Conservation (phyloP, 139 green algal genomes). For the Nannochloris sp. region DNA sequence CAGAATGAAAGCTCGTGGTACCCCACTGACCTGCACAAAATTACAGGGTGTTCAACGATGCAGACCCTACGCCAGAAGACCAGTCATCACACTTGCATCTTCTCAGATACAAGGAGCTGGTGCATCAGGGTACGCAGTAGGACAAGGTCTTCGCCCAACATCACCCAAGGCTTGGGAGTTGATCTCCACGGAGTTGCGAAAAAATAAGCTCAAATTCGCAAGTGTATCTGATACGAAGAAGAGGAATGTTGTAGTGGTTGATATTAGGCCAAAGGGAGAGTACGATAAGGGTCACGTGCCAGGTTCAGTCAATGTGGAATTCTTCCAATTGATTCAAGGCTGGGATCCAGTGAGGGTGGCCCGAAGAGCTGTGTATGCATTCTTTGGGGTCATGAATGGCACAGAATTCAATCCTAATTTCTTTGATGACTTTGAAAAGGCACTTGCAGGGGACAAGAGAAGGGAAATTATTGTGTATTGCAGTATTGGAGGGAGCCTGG, state of each 20-base stretch:
- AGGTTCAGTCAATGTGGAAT: constrained; percentile 29
- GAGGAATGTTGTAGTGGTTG: constrained; percentile 26
- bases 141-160: constrained; percentile 17
- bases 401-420: constrained; percentile 60
- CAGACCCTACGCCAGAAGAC: too few relatives aligned
- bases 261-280: constrained; percentile 36
- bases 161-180: constrained; percentile 27
- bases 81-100: too few relatives aligned
- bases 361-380: constrained; percentile 43
- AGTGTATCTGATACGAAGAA: constrained; percentile 36
- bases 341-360: constrained; percentile 24
- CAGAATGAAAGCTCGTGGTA: too few relatives aligned
- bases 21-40: too few relatives aligned
- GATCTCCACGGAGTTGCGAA: constrained; percentile 20
- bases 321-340: constrained; percentile 47
- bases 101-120: not conserved
- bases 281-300: constrained; percentile 37
- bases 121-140: constrained; percentile 3
- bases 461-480: constrained; percentile 42
- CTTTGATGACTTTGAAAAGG: constrained; percentile 19
- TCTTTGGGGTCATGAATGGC: constrained; percentile 62
- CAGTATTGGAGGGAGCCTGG: constrained; percentile 50
- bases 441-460: not conserved
- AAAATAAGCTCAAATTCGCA: constrained; percentile 30
- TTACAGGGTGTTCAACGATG: too few relatives aligned